Conservation (phyloP, 2,329 filamentous ascomycete species). For the Cladophialophora immunda region DNA sequence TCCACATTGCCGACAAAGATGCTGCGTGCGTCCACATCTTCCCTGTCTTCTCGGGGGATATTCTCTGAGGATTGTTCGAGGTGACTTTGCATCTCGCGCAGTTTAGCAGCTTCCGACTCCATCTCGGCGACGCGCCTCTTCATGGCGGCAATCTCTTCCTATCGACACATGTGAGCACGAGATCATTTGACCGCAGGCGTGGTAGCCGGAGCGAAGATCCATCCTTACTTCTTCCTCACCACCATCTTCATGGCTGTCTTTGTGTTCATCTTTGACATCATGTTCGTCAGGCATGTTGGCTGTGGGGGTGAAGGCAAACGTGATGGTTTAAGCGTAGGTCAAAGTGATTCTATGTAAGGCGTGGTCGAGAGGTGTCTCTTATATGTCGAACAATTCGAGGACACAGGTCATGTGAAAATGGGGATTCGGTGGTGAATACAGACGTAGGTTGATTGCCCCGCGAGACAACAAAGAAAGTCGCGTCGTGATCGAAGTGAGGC, state of each 20-base stretch:
- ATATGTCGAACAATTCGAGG: background rate
- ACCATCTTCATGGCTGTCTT: slow-evolving; percentile 51
- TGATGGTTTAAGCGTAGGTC: background rate
- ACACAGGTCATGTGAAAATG: background rate
- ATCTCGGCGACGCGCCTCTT: slow-evolving; percentile 87
- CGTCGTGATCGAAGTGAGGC: background rate
- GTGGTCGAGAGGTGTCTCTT: background rate
- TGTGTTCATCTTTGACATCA: slow-evolving; percentile 50
- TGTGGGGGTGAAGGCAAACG: slow-evolving; percentile 10
- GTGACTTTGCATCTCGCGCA: slow-evolving; percentile 84
- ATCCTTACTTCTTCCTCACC: slow-evolving; percentile 56
- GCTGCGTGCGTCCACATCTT: slow-evolving; percentile 92
- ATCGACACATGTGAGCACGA: slow-evolving; percentile 15
- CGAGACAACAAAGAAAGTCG: background rate
- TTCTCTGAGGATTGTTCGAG: slow-evolving; percentile 86
- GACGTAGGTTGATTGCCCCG: background rate
- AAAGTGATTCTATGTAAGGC: background rate
- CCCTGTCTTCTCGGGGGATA: slow-evolving; percentile 82
- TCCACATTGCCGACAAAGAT: slow-evolving; percentile 99
- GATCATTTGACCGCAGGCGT: background rate
- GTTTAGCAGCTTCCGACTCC: slow-evolving; percentile 87
- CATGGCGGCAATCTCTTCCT: slow-evolving; percentile 87
- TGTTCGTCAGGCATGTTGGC: slow-evolving; percentile 45
- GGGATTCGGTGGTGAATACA: background rate
- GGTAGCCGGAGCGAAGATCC: background rate